Evolutionary conservation across 805 yeast genomes (phyloP).

Genomic region (Yamadazyma scolyti): DNA sequence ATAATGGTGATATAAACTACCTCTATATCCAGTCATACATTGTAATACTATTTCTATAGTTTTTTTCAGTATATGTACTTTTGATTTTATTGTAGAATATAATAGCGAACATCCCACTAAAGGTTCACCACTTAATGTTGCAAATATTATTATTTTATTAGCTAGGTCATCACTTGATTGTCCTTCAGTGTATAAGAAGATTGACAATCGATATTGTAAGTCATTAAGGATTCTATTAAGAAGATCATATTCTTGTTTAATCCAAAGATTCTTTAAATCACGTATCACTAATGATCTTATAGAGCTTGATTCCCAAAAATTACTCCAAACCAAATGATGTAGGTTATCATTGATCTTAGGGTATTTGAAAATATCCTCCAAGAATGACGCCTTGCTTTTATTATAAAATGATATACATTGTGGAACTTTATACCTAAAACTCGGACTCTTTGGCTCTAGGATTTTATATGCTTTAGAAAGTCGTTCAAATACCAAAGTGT

Average conservation of each 20-base stretch:
- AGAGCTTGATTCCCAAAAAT: conserved; percentile 15
- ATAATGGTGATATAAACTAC: conserved; percentile 8
- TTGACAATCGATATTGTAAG: too few species aligned
- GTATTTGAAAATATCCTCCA: conserved; percentile 18
- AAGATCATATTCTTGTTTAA: conserved; percentile 7
- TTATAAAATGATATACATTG: conserved; percentile 15
- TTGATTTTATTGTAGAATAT: too few species aligned
- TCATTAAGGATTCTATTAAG: conserved; percentile 8
- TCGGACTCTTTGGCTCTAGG: conserved; percentile 5
- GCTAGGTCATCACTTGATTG: not conserved
- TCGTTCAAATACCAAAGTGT: conserved; percentile 12
- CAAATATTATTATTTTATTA: conserved; percentile 14
- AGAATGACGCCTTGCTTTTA: conserved; percentile 7
- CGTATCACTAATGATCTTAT: conserved; percentile 16
- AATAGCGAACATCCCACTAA: too few species aligned
- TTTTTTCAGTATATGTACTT: too few species aligned
- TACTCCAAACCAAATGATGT: conserved; percentile 12
- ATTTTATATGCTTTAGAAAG: conserved; percentile 15
- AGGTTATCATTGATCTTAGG: conserved; percentile 16
- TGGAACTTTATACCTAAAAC: conserved; percentile 11
- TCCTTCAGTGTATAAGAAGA: too few species aligned
- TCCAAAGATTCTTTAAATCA: conserved; percentile 13
- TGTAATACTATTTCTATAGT: conserved; percentile 7
- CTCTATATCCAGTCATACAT: conserved; percentile 11
- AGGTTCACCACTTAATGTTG: conserved; percentile 18